phyloP scores from a whole-genome alignment of 2,329 filamentous ascomycete genomes.

The Emydomyces testavorans region DNA sequence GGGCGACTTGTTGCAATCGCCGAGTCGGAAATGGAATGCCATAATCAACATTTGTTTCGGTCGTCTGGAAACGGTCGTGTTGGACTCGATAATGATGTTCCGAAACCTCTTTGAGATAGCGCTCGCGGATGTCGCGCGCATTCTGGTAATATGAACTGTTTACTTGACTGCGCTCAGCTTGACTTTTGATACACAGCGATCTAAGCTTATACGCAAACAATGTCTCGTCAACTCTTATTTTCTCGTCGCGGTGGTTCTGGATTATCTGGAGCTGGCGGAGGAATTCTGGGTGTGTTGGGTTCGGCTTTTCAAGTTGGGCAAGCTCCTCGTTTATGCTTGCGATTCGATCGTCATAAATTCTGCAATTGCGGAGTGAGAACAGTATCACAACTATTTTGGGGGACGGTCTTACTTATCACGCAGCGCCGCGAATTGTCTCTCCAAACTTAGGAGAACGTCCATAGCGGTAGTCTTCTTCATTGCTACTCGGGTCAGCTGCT shows the following conservation, averaged over 20 bases:
- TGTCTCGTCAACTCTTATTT: slow-evolving; percentile 61
- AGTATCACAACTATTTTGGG: not conserved
- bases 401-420: slow-evolving; percentile 45
- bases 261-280: slow-evolving; percentile 81
- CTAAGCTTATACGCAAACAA: slow-evolving; percentile 63
- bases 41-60: slow-evolving; percentile 70
- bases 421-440: slow-evolving; percentile 78
- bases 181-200: slow-evolving; percentile 59
- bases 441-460: slow-evolving; percentile 66
- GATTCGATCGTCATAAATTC: slow-evolving; percentile 79
- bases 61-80: slow-evolving; percentile 66
- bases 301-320: slow-evolving; percentile 46
- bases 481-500: slow-evolving; percentile 39
- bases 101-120: slow-evolving; percentile 66
- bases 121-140: slow-evolving; percentile 70
- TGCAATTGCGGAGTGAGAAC: slow-evolving; percentile 30
- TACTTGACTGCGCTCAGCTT: slow-evolving; percentile 73
- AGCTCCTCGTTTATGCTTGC: slow-evolving; percentile 63
- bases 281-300: slow-evolving; percentile 74
- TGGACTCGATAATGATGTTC: slow-evolving; percentile 90
- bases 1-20: slow-evolving; percentile 63
- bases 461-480: slow-evolving; percentile 69
- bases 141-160: slow-evolving; percentile 86
- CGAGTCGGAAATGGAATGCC: slow-evolving; percentile 69
- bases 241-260: slow-evolving; percentile 68